These are phyloP conservation scores for Cyclocybe aegerita DNA, from an alignment of 768 basidiomycete species.

Conservation along the genomic window DNA sequence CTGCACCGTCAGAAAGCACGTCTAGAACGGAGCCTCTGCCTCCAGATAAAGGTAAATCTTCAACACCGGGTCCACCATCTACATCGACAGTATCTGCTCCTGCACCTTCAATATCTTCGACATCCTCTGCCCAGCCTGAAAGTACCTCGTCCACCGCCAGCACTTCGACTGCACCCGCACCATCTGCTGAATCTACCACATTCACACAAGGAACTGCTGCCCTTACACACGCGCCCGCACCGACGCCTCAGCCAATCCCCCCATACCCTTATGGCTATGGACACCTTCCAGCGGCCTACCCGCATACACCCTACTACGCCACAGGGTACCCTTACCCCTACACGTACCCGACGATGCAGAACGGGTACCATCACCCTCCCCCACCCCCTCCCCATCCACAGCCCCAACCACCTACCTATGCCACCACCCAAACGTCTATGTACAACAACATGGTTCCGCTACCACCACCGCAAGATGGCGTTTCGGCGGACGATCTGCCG, in stretches of 20 bases:
- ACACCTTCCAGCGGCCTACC: conserved; percentile 52
- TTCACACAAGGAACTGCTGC: too few species aligned
- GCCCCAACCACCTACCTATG: conserved; percentile 27
- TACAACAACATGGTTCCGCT: conserved; percentile 18
- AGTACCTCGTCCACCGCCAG: background rate
- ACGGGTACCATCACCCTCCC: conserved; percentile 35
- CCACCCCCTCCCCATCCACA: conserved; percentile 24
- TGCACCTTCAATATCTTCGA: background rate
- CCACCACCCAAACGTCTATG: conserved; percentile 19
- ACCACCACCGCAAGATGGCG: conserved; percentile 25
- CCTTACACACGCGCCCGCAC: background rate
- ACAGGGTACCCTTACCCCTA: conserved; percentile 47
- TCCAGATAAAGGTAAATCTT: conserved; percentile 17
- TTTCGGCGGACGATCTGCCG: conserved; percentile 57
- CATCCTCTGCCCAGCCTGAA: conserved; percentile 1
- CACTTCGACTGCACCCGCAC: background rate
- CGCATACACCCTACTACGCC: conserved; percentile 67
- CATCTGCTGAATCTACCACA: background rate
- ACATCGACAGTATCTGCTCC: background rate
- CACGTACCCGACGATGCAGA: conserved; percentile 41
- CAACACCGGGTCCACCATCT: conserved; percentile 3
- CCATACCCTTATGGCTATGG: conserved; percentile 53
- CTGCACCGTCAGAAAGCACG: conserved; percentile 13
- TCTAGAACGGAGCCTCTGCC: conserved; percentile 20
- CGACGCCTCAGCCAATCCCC: conserved; percentile 8